phyloP scores from a whole-genome alignment of 345 rosid genomes.

The Citrus maxima region DNA sequence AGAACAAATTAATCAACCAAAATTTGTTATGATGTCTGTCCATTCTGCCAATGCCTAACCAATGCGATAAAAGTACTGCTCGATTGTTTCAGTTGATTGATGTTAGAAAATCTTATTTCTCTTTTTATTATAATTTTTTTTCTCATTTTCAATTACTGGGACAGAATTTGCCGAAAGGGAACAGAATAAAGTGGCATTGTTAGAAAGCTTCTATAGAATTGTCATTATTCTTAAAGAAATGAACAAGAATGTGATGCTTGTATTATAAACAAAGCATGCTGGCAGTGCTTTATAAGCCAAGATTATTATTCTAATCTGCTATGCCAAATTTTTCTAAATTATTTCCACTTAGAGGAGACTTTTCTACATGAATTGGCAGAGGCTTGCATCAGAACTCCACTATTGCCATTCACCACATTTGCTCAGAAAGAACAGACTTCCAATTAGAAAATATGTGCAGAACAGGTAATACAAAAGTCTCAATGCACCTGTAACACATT shows the following conservation, averaged over 20 bases:
- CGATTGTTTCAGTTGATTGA: too few relatives aligned
- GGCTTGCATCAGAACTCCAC: background rate
- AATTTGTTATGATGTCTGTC: too few relatives aligned
- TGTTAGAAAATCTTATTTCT: too few relatives aligned
- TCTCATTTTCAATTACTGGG: background rate
- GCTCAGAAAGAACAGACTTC: background rate
- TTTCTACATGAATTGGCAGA: background rate
- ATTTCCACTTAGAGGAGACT: background rate
- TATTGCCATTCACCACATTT: background rate
- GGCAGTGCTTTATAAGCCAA: conserved; percentile 1
- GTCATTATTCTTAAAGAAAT: background rate
- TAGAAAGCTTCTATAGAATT: background rate
- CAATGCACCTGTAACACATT: background rate
- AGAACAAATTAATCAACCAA: background rate
- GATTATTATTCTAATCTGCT: background rate
- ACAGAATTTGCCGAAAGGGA: background rate
- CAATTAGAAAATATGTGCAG: background rate
- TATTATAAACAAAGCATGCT: conserved; percentile 6
- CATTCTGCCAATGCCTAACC: too few relatives aligned
- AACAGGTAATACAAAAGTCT: background rate
- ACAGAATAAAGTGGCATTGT: background rate
- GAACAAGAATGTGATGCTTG: background rate
- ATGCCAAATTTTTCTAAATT: background rate
- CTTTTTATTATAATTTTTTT: too few relatives aligned
- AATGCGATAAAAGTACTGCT: background rate